A percentile compares a stretch with the other conserved stretches of the same genome.
Conservation (phyloP, 2,329 filamentous ascomycete species). For the Samsoniella hepiali region DNA sequence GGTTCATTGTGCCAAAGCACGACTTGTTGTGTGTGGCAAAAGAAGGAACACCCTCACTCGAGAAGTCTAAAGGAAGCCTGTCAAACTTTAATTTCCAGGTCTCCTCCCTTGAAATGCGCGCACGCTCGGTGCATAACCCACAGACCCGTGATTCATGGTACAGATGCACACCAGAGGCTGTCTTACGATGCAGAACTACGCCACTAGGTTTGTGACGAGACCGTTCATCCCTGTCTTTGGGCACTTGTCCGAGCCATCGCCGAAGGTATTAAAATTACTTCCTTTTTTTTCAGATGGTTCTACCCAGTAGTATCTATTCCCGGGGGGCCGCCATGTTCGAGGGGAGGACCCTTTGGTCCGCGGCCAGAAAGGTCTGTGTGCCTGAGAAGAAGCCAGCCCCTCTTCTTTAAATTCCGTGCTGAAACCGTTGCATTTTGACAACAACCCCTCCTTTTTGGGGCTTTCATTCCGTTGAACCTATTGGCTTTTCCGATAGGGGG, state of each 20-base stretch:
- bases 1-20: background rate
- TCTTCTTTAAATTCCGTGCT: background rate
- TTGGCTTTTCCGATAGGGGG: background rate
- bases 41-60: too few species aligned
- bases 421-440: background rate
- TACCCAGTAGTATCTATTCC: background rate
- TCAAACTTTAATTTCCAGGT: slow-evolving; percentile 8
- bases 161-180: background rate
- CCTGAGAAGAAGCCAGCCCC: background rate
- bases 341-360: background rate
- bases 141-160: slow-evolving; percentile 2
- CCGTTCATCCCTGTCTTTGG: background rate
- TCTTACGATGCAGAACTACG: too few species aligned
- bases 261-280: background rate
- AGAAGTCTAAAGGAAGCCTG: slow-evolving; percentile 3
- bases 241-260: background rate
- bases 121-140: slow-evolving; percentile 10
- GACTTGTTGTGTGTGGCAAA: background rate
- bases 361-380: background rate
- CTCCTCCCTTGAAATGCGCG: background rate
- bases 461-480: background rate
- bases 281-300: too few species aligned
- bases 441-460: background rate
- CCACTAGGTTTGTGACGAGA: too few species aligned
- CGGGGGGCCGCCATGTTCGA: background rate